Conservation (phyloP, 2,329 filamentous ascomycete species). For the Parasarocladium wereldwijsianum region DNA sequence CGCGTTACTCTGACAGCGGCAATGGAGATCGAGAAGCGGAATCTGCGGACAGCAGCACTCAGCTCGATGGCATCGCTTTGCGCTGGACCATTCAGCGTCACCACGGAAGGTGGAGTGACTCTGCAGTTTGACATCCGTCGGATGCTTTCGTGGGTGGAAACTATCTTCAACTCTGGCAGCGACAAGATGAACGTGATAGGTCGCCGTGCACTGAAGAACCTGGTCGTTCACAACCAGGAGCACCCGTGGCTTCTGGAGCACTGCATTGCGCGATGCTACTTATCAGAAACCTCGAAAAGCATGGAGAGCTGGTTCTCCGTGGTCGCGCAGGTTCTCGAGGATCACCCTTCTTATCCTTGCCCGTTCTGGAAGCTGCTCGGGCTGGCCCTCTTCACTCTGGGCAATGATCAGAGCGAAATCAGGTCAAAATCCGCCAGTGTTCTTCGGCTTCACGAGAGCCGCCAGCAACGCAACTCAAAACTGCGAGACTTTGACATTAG, state of each 20-base stretch:
- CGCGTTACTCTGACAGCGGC: constrained; percentile 69
- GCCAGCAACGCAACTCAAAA: constrained; percentile 67
- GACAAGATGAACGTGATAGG: constrained; percentile 88
- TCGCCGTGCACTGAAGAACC: constrained; percentile 71
- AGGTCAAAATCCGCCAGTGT: constrained; percentile 76
- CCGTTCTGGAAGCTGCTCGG: constrained; percentile 86
- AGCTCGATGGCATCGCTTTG: constrained; percentile 94
- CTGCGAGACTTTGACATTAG: constrained; percentile 97
- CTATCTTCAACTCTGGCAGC: constrained; percentile 83
- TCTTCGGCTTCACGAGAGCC: constrained; percentile 66
- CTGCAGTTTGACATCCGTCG: constrained; percentile 84
- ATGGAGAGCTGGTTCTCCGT: constrained; percentile 93
- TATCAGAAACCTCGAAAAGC: constrained; percentile 65
- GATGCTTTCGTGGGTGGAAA: constrained; percentile 90
- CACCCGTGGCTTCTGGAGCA: constrained; percentile 75
- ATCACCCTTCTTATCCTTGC: constrained; percentile 67
- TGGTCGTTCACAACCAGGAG: constrained; percentile 82
- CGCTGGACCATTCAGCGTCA: constrained; percentile 70
- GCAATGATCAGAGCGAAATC: constrained; percentile 80
- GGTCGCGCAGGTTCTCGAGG: constrained; percentile 71
- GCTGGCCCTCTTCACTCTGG: constrained; percentile 79
- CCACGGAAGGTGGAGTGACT: constrained; percentile 72
- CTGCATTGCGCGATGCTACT: constrained; percentile 83
- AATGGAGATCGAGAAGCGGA: constrained; percentile 94
- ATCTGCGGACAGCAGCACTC: constrained; percentile 75